These are phyloP conservation scores for Letharia lupina DNA, from an alignment of 495 filamentous ascomycete genomes.

Conservation along the genomic window DNA sequence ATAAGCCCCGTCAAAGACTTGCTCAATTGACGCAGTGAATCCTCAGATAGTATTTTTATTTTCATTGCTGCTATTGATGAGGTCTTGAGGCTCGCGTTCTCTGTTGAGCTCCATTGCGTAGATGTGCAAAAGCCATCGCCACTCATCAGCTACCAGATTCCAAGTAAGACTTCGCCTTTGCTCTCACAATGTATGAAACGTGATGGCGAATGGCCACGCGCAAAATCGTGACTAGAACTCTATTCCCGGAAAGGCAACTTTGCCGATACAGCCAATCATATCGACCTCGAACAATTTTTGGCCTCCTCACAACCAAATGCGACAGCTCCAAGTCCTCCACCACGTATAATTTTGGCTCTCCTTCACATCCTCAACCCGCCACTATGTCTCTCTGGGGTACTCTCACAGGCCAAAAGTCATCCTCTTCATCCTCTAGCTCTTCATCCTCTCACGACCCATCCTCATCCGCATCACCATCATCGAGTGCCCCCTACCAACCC, in stretches of 20 bases:
- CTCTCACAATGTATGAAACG: neutral
- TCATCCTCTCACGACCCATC: slow-evolving; percentile 20
- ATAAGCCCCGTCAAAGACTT: slow-evolving; percentile 12
- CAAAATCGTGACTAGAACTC: neutral
- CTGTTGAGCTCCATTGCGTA: neutral
- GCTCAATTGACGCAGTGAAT: slow-evolving; percentile 16
- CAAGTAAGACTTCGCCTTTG: neutral
- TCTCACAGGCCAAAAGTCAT: slow-evolving; percentile 71
- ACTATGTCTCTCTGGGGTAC: slow-evolving; percentile 81
- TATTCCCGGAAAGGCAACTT: slow-evolving; percentile 4
- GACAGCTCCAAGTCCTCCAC: neutral
- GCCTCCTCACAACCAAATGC: neutral
- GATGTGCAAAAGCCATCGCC: neutral
- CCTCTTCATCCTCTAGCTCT: slow-evolving; percentile 31
- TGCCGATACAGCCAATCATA: slow-evolving; percentile 8
- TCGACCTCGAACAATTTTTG: slow-evolving; percentile 10
- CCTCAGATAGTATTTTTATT: slow-evolving; percentile 13
- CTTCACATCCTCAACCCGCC: neutral
- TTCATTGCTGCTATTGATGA: neutral
- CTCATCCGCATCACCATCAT: slow-evolving; percentile 27
- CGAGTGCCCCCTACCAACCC: slow-evolving; percentile 44
- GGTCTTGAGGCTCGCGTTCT: neutral
- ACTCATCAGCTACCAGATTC: no score
- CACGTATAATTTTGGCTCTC: neutral
- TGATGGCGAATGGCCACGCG: neutral